Evolutionary conservation across 2,329 filamentous ascomycete genomes (phyloP).

Genomic region (Teratosphaeria pseudoeucalypti): DNA sequence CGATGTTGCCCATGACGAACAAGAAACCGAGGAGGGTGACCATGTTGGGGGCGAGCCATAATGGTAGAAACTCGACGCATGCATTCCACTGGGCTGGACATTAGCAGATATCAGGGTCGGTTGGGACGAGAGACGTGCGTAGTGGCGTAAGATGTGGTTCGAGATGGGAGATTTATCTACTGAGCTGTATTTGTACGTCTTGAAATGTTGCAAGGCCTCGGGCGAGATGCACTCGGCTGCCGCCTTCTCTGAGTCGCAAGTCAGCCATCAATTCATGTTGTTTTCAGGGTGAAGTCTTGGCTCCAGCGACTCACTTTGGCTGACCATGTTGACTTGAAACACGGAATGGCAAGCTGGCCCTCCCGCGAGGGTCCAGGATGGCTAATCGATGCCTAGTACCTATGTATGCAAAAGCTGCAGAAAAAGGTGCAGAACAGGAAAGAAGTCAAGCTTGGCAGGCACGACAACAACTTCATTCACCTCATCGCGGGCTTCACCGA

Average conservation of each 20-base stretch:
- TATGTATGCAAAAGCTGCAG: neutral
- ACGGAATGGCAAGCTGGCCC: neutral
- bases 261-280: neutral
- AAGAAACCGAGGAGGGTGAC: constrained; percentile 91
- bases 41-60: constrained; percentile 98
- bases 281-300: neutral
- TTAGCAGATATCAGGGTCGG: neutral
- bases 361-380: too few species aligned
- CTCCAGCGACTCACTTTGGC: neutral
- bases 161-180: constrained; percentile 94
- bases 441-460: neutral
- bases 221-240: constrained; percentile 51
- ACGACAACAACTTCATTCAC: neutral
- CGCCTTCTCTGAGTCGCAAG: constrained; percentile 2
- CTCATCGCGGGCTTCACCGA: neutral
- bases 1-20: constrained; percentile 82
- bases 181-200: constrained; percentile 92
- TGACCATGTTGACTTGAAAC: neutral
- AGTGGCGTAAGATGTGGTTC: constrained; percentile 85
- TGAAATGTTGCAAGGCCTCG: constrained; percentile 81
- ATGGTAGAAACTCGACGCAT: constrained; percentile 77
- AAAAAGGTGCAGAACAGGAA: neutral
- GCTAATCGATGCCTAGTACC: neutral
- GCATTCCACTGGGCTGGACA: constrained; percentile 71
- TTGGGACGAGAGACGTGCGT: constrained; percentile 50